Evolutionary conservation across 139 green algal genomes (phyloP), one percentile per base, ranked within the genome.

Genomic region (Zygnema cylindricum): DNA sequence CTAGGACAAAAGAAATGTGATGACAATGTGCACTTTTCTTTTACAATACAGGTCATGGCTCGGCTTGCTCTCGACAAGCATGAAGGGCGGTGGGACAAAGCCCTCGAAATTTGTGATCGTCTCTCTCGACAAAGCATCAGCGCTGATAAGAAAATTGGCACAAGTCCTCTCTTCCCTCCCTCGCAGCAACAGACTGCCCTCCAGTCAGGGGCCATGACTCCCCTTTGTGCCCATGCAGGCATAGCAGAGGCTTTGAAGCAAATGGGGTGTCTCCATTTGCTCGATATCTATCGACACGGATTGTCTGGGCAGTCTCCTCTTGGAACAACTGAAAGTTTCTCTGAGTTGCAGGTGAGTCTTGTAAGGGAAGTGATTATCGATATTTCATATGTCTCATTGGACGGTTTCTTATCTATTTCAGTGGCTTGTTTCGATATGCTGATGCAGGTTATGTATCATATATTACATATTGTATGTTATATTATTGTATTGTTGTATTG

Each of bases 51-150:
- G 41, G 35, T 93, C 32, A 63, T 86, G 54, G 88, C 89, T 2
- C 94, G 95, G 82, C 86, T 96, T 39, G 69, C 43, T 16, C 77
- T 95, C 1, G 93, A 89, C 77, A 90, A 94, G 76, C 93, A 95
- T 57, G 94, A 96, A 83, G 93, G 94, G 1, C 87, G 92, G 63
- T 96, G 94, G 94, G 85, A 76, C 43, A 75, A 93, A 39, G 94
- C 92, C 1, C 85, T 96, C 39, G 81, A 89, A 1, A 86, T 35
- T 1, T 92, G 92, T 39, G 94, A 96, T 82, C 43, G 93, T 83
- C 25, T 82, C n/a, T 32, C 71, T 25, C 33, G n/a, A 32, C n/a
- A 25, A 55, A 83, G 76, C 38, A 16, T 30, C 76, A 73, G 57
- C 57, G 57, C 57, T 30, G n/a, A n/a, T n/a, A n/a, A n/a, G n/a